Base-by-base conservation (phyloP, 2,329 filamentous ascomycete genomes). In the Paraphaeosphaeria minitans region DNA sequence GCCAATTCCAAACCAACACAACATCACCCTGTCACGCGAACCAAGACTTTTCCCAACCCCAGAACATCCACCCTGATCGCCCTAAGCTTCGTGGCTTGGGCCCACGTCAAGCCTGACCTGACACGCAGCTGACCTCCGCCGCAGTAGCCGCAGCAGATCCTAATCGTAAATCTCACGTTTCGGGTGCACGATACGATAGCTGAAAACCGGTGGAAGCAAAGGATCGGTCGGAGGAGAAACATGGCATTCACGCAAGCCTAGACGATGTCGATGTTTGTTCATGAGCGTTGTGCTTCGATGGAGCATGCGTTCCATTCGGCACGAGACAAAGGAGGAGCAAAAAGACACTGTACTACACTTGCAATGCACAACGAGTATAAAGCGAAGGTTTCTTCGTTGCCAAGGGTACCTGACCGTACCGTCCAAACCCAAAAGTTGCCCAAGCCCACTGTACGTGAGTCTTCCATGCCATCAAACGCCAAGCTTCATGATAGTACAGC, bases 361-460 rank as follows among this genome's bases (percentile, higher is more conserved):
- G 7, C n/a, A 3, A 43, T 19, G 21, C 41, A 22, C 21, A 19
- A 43, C 19, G 19, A 13, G 19, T 22, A 43, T 13, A 8, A 43
- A 43, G 41, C 41, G 19, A 43, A 39, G 33, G 24, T n/a, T 27
- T 14, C 10, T n/a, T 27, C 14, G 12, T 39, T 51, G 48, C 21
- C 19, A 41, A 27, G 16, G 24, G 21, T 51, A 39, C 33, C 21
- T n/a, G 21, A 39, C 14, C 22, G 33, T 37, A 31, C n/a, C 12
- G 2, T 53, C 27, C 9, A 43, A n/a, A 53, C 13, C 12, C 10
- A 27, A 35, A 24, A 45, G 45, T 37, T 22, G 16, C n/a, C 4
- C 41, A 45, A 42, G 39, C 51, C 51, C 51, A 45, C 51, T 41
- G 45, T 53, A 35, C 19, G 51, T 46, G 41, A 42, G 27, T 22